Base-by-base conservation (phyloP, 2,329 filamentous ascomycete species). In the Ramularia collo-cygni region DNA sequence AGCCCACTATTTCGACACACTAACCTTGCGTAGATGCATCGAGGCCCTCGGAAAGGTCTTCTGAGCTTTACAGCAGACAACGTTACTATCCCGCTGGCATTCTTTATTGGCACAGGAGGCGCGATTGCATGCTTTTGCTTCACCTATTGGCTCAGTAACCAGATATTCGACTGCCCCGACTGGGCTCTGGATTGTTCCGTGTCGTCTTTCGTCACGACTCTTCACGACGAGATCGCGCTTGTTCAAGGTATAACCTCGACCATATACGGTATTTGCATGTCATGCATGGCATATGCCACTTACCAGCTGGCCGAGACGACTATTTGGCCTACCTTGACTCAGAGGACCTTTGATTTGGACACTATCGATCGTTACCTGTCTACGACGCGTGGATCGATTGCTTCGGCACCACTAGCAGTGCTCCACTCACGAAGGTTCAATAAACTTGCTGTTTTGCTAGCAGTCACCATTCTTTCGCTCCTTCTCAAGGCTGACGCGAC, bases 221-320 rank as follows among this genome's bases (percentile, higher is more conserved):
- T 36, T 18, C 12, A n/a, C 8, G 15, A n/a, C 16, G n/a, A 36
- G 8, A 15, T 36, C 8, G 26, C 14, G 14, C 18, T 24, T 8
- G 33, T 36, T 8, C 33, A 36, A 21, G 33, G 33, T 13, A 21
- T 36, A 7, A 21, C 26, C 12, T 17, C 17, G 9, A 21, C 33
- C 8, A n/a, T 36, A 4, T 36, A 24, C 18, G 19, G 17, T 10
- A 9, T 36, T 13, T 17, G 17, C 26, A 36, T 26, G 12, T n/a
- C 33, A 27, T 24, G 19, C 17, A 36, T 36, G 33, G 19, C 19
- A 15, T 36, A 24, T 21, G 33, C 33, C 4, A n/a, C 15, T 26
- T 36, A 26, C 18, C 33, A 36, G 33, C 19, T 36, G 16, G 33
- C 33, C 14, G 33, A 36, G 15, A 36, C 33, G 18, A 36, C 33